Evolutionary conservation across 306 rosid genomes (phyloP).

Genomic region (Rosa lucieae): DNA sequence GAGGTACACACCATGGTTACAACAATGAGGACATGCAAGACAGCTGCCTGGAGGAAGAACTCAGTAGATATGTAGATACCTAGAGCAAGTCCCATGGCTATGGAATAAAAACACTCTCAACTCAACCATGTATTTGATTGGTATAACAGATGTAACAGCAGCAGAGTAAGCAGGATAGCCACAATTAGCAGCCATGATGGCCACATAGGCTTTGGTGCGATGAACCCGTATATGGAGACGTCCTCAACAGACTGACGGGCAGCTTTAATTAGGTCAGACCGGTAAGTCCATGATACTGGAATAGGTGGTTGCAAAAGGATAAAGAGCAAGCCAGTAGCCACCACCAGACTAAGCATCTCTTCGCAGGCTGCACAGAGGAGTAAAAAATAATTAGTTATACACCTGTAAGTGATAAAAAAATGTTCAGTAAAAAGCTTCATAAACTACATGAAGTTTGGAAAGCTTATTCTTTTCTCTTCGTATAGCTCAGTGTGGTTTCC

Average conservation of each 20-base stretch:
- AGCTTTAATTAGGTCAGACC: slow-evolving; percentile 77
- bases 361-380: slow-evolving; percentile 74
- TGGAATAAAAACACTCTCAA: slow-evolving; percentile 79
- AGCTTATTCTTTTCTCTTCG: not conserved
- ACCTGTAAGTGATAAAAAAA: no score
- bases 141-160: slow-evolving; percentile 80
- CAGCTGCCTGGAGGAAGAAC: slow-evolving; percentile 84
- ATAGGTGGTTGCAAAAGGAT: slow-evolving; percentile 93
- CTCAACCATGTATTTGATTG: slow-evolving; percentile 90
- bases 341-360: slow-evolving; percentile 85
- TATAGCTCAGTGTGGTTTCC: not conserved
- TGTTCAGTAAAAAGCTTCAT: no score
- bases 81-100: slow-evolving; percentile 83
- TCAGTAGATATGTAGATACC: slow-evolving; percentile 90
- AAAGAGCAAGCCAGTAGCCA: slow-evolving; percentile 87
- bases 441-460: no score
- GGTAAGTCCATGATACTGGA: slow-evolving; percentile 76
- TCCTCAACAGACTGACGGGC: slow-evolving; percentile 93
- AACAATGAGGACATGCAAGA: slow-evolving; percentile 76
- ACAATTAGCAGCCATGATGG: slow-evolving; percentile 95
- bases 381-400: slow-evolving; percentile 22
- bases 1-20: slow-evolving; percentile 88
- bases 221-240: slow-evolving; percentile 85
- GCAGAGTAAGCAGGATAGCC: slow-evolving; percentile 92
- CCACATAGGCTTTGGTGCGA: slow-evolving; percentile 90